These are phyloP conservation scores for Pterocarpus santalinus DNA, from an alignment of 306 rosid genomes.

Conservation along the genomic window DNA sequence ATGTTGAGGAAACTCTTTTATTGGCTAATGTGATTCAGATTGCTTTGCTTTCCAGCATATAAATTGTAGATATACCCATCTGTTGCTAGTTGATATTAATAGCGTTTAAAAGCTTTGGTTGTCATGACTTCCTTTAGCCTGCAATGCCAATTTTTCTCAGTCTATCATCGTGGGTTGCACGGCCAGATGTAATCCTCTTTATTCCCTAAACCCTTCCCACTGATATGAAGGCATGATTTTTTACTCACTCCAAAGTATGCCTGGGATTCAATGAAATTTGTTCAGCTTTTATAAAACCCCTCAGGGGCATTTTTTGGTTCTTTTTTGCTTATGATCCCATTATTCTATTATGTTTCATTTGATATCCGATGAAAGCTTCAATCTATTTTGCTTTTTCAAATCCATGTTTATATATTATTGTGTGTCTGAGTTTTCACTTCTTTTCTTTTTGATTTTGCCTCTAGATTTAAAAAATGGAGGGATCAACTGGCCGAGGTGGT, in stretches of 20 bases:
- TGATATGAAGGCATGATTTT: slow-evolving; percentile 1
- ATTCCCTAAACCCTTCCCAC: background rate
- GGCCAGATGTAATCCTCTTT: background rate
- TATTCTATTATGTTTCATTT: slow-evolving; percentile 37
- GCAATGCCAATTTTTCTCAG: background rate
- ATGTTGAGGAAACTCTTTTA: background rate
- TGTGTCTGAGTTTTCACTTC: slow-evolving; percentile 21
- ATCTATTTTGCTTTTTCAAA: slow-evolving; percentile 13
- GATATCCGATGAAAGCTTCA: slow-evolving; percentile 20
- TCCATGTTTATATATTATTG: slow-evolving; percentile 15
- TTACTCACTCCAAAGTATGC: slow-evolving; percentile 5
- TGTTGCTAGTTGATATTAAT: background rate
- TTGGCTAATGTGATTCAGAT: background rate
- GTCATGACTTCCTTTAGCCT: no score
- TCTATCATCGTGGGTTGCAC: background rate
- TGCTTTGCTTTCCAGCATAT: background rate
- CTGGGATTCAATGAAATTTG: slow-evolving; percentile 19
- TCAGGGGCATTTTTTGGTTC: background rate
- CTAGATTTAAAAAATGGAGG: slow-evolving; percentile 66
- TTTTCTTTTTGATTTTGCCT: slow-evolving; percentile 37
- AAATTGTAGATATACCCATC: background rate
- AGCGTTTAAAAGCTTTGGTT: background rate
- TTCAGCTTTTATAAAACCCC: background rate
- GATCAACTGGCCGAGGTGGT: slow-evolving; percentile 58
- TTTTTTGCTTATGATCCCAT: slow-evolving; percentile 9